Evolutionary conservation across 805 yeast species (phyloP).

Genomic region (Ascoidea rubescens): DNA sequence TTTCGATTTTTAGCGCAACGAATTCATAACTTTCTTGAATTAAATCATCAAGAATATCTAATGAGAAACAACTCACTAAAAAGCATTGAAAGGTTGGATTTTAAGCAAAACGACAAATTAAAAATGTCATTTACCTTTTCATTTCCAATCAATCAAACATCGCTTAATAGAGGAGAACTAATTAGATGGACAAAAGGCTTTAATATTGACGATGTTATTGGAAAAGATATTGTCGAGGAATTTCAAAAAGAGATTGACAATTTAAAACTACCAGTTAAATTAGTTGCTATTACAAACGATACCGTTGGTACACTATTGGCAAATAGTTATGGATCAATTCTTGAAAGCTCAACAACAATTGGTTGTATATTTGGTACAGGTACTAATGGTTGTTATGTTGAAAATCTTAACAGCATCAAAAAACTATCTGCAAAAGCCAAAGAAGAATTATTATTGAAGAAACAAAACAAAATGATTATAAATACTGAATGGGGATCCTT

Average conservation of each 20-base stretch:
- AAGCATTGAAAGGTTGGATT: constrained; percentile 26
- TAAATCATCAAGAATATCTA: constrained; percentile 33
- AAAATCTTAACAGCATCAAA: constrained; percentile 55
- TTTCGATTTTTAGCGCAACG: constrained; percentile 69
- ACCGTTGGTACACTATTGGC: constrained; percentile 90
- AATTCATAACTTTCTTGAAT: constrained; percentile 47
- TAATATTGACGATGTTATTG: constrained; percentile 63
- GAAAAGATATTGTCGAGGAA: constrained; percentile 55
- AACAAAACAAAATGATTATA: constrained; percentile 63
- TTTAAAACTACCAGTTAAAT: constrained; percentile 46
- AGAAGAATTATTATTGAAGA: constrained; percentile 24
- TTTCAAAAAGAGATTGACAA: constrained; percentile 58
- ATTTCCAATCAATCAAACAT: constrained; percentile 83
- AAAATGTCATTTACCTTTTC: constrained; percentile 89
- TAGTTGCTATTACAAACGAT: constrained; percentile 88
- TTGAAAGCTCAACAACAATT: constrained; percentile 62
- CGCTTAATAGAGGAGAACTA: constrained; percentile 64
- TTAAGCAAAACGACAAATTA: constrained; percentile 16
- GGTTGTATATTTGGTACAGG: constrained; percentile 97
- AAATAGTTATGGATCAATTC: constrained; percentile 66
- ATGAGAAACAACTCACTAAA: not conserved
- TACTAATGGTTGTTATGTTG: constrained; percentile 91
- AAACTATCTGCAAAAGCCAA: constrained; percentile 45
- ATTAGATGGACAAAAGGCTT: constrained; percentile 97
- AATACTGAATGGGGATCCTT: constrained; percentile 99